Base-by-base conservation (phyloP, 805 yeast genomes). In the Wickerhamiella parazyma region DNA sequence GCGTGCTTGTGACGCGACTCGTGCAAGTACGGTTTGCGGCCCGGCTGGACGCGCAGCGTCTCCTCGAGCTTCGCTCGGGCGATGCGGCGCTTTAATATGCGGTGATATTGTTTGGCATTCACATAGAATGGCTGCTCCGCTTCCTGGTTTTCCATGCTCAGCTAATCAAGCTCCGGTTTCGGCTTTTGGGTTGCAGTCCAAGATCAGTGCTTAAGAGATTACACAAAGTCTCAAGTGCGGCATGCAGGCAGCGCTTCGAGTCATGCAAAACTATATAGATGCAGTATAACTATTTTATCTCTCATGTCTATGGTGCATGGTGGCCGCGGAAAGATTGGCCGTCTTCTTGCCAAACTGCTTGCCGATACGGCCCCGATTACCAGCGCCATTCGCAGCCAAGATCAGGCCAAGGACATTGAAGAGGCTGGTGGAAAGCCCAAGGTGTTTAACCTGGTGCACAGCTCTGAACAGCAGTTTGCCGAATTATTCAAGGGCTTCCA, bases 1-100 rank as follows among this genome's bases (percentile, higher is more conserved):
- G 99, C 99, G 61, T 91, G 99, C 60, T 91, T 89, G 61, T 91
- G 99, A 55, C 99, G 72, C 16, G 95, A 84, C 62, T 91, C 98
- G 59, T 91, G 99, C 40, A 91, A 62, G 61, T 93, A 89, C 10
- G 97, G 96, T 58, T 80, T 80, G 54, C 97, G 75, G 14, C 93
- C 93, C 49, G 94, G 73, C 14, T 91, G 87, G 4, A 82, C 82
- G 56, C 84, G 80, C 49, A 89, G 70, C 36, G 77, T 75, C 57
- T 91, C 97, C 57, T 91, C 97, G 33, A 91, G 70, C 60, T 78
- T 81, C 5, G 96, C 96, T 42, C 98, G 70, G 0, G 98, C 97
- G 35, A 86, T 72, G 53, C 99, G 73, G 56, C 99, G 72, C 60
- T 91, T 91, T 52, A 91, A 65, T 14, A 91, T 91, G 36, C 99